Percentiles rank a stretch among this genome's conserved stretches.
Conservation (phyloP, 306 rosid species). For the Gillenia trifoliata region DNA sequence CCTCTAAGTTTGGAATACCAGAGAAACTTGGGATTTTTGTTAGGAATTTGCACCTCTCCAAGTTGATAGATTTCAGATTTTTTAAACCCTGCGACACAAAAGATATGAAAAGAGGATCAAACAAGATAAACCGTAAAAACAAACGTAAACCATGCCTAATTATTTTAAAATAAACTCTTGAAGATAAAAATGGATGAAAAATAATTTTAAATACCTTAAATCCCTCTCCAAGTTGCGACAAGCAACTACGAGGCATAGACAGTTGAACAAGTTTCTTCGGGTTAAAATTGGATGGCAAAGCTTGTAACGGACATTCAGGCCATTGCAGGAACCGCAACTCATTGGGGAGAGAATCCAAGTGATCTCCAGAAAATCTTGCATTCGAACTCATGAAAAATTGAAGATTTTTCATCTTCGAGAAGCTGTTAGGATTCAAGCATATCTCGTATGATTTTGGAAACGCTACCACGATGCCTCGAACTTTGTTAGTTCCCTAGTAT, state of each 20-base stretch:
- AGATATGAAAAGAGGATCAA: neutral
- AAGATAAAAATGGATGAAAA: no score
- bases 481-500: neutral
- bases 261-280: slow-evolving; percentile 29
- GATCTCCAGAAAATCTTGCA: slow-evolving; percentile 11
- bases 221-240: slow-evolving; percentile 7
- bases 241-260: slow-evolving; percentile 19
- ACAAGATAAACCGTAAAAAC: no score
- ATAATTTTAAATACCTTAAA: slow-evolving; percentile 23
- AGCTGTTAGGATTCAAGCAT: slow-evolving; percentile 13
- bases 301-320: slow-evolving; percentile 21
- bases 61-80: neutral
- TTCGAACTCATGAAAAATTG: slow-evolving; percentile 25
- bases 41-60: neutral
- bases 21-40: neutral
- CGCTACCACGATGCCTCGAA: neutral
- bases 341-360: slow-evolving; percentile 16
- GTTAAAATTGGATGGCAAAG: slow-evolving; percentile 31
- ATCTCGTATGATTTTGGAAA: neutral
- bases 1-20: neutral
- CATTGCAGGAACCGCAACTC: slow-evolving; percentile 35
- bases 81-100: neutral
- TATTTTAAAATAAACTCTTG: no score
- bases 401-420: slow-evolving; percentile 22
- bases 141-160: no score